Evolutionary conservation across 176 grass and related monocot genomes (phyloP), one percentile per base, ranked within the genome.

Genomic region (Oryza brachyantha): DNA sequence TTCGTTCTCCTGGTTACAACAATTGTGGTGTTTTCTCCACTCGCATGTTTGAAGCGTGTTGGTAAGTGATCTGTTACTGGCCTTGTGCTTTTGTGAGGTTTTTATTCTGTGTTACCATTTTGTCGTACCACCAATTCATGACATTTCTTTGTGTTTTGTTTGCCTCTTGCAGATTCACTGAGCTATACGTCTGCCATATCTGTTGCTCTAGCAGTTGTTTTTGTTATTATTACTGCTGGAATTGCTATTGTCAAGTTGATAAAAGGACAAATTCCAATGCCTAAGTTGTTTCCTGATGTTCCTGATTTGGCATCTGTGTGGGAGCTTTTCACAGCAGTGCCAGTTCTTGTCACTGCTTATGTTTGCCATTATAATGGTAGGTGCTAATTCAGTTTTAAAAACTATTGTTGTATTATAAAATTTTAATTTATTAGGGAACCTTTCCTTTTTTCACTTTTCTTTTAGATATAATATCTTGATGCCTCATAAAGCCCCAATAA

Each of bases 311-410:
- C 90, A 83, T 94, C 96, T 60, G 78, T 98, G 14, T 94, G 96
- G 96, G 89, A 93, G 61, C 88, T 98, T 74, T 98, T 98, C 73
- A 98, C 96, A 63, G 85, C 88, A n/a, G 92, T 93, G 24, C 96
- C 96, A 21, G 78, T 98, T 81, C 85, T 94, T 66, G 96, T 98
- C 77, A 98, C 96, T 43, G 96, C 96, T 27, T 98, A 89, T 3
- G 85, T 98, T 58, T 98, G 96, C 78, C 96, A 98, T 66, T 98
- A 98, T 42, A 98, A 94, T 68, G 96, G 96, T 98, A 93, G 21
- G 68, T 45, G 12, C 19, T 8, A 31, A 43, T 73, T 38, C 36
- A 67, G 59, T 31, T 48, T 46, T 5, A 22, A 32, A 7, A 59
- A 1, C 5, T 46, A 41, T 43, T 5, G 1, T 7, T 48, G 0